Conservation (phyloP, 139 green algal genomes). For the Pleodorina starrii region DNA sequence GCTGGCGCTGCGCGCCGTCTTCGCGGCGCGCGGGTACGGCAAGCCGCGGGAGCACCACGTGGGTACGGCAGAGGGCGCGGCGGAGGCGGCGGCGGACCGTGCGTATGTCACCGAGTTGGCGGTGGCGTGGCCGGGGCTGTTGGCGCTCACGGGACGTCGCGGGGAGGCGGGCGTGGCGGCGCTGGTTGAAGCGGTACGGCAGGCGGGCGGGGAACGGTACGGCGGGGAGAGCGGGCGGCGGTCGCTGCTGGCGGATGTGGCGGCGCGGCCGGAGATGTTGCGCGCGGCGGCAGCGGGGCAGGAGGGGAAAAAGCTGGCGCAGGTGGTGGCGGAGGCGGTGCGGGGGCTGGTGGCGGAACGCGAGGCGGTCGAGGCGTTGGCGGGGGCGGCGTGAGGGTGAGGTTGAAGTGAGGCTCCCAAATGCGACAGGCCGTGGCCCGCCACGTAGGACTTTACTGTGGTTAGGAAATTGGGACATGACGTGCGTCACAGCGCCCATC, state of each 20-base stretch:
- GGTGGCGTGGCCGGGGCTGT: constrained; percentile 41
- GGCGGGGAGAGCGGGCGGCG: neutral
- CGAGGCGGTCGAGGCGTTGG: neutral
- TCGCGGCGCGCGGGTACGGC: neutral
- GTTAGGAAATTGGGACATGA: no score
- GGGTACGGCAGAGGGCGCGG: constrained; percentile 21
- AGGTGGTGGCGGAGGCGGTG: neutral
- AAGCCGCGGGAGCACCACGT: neutral
- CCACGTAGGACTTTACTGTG: no score
- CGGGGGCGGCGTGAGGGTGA: neutral
- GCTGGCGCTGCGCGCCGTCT: constrained; percentile 4
- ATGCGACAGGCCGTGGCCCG: no score
- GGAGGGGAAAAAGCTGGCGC: neutral
- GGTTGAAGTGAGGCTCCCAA: neutral
- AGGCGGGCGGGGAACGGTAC: constrained; percentile 12
- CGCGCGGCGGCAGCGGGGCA: neutral
- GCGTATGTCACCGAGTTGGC: constrained; percentile 29
- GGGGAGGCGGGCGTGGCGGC: constrained; percentile 5
- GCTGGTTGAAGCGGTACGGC: neutral
- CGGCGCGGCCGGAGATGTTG: constrained; percentile 30
- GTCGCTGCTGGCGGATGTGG: constrained; percentile 11
- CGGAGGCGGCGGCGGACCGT: constrained; percentile 20
- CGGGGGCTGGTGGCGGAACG: neutral
- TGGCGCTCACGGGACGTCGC: neutral
- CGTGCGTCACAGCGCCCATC: no score